These are phyloP conservation scores for Holtermannia corniformis DNA, from an alignment of 768 basidiomycete species.

Conservation along the genomic window DNA sequence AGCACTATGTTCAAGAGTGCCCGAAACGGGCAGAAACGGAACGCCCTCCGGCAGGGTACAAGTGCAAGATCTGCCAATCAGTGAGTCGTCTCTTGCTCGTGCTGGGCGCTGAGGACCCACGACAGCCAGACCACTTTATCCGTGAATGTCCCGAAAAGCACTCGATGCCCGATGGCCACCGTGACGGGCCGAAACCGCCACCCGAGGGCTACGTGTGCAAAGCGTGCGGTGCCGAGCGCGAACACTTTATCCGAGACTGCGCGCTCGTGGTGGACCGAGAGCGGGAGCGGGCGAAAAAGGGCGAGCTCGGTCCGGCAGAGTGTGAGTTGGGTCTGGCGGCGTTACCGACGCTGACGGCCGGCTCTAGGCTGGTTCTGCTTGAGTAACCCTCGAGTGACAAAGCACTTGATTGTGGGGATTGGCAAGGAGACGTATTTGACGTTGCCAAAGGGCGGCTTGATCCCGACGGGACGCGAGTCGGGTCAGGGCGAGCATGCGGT, in stretches of 20 bases:
- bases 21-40: conserved; percentile 42
- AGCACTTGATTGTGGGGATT: conserved; percentile 91
- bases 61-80: conserved; percentile 74
- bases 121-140: conserved; percentile 69
- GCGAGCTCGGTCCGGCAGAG: conserved; percentile 54
- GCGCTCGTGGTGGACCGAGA: conserved; percentile 51
- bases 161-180: conserved; percentile 45
- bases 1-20: conserved; percentile 42
- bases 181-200: conserved; percentile 14
- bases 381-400: conserved; percentile 86
- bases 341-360: conserved; percentile 10
- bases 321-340: no score
- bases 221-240: conserved; percentile 69
- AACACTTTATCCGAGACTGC: conserved; percentile 82
- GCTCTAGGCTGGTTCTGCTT: conserved; percentile 86
- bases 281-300: conserved; percentile 43
- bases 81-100: conserved; percentile 44
- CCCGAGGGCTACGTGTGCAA: conserved; percentile 62
- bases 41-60: conserved; percentile 66
- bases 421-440: conserved; percentile 90
- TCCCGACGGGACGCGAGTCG: conserved; percentile 54
- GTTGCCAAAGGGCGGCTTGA: conserved; percentile 89
- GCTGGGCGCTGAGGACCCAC: background rate
- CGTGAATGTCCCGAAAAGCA: conserved; percentile 78
- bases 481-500: conserved; percentile 45